These are phyloP conservation scores for Sanghuangporus sanghuang DNA, from an alignment of 1,284 basidiomycete genomes.

Conservation along the genomic window DNA sequence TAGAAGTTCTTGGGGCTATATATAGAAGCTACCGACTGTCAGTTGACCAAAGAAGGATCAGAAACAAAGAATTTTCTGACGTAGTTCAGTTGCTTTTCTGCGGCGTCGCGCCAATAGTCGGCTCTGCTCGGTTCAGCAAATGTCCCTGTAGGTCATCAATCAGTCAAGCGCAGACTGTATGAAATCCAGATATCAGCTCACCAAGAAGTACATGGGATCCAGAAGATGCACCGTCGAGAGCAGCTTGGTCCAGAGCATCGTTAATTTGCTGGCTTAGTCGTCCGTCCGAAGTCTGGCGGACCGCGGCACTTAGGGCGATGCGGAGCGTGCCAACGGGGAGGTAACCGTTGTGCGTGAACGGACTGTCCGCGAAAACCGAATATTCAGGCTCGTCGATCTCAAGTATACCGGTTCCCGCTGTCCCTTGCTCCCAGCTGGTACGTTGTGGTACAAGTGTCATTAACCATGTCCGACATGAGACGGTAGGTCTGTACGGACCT, in stretches of 20 bases:
- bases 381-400: constrained; percentile 27
- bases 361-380: constrained; percentile 23
- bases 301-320: constrained; percentile 26
- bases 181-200: constrained; percentile 1
- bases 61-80: constrained; percentile 17
- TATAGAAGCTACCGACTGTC: constrained; percentile 30
- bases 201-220: constrained; percentile 26
- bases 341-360: constrained; percentile 20
- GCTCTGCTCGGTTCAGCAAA: constrained; percentile 22
- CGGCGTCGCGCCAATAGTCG: constrained; percentile 23
- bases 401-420: constrained; percentile 25
- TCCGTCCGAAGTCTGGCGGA: constrained; percentile 26
- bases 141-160: constrained; percentile 18
- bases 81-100: constrained; percentile 24
- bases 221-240: constrained; percentile 28
- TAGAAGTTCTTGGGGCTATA: constrained; percentile 38
- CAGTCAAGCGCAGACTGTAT: background rate
- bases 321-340: constrained; percentile 23
- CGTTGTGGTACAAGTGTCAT: background rate
- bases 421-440: constrained; percentile 30
- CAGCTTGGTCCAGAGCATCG: constrained; percentile 27
- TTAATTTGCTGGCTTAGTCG: constrained; percentile 27
- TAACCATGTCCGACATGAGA: background rate
- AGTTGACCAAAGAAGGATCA: background rate
- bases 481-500: constrained; percentile 14